phyloP scores from a whole-genome alignment of 495 filamentous ascomycete species.

The Penicillium cataractarum region DNA sequence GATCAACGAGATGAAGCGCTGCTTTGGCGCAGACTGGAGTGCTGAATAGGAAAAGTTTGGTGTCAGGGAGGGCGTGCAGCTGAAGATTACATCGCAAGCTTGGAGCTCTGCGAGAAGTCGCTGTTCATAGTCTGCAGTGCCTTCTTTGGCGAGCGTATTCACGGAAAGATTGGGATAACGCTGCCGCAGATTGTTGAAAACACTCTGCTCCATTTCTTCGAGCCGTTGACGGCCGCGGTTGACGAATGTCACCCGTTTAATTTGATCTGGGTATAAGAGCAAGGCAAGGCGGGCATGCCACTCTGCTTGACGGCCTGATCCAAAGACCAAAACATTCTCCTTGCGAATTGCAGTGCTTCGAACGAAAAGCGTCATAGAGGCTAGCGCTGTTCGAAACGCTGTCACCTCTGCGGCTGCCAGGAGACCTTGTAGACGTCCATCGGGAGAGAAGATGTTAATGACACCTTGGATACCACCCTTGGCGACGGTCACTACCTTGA shows the following conservation, averaged over 20 bases:
- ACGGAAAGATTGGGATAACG: slow-evolving; percentile 33
- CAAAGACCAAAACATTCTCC: slow-evolving; percentile 77
- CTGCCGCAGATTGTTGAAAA: slow-evolving; percentile 29
- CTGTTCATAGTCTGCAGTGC: slow-evolving; percentile 30
- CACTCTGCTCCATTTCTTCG: slow-evolving; percentile 32
- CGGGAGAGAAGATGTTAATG: slow-evolving; percentile 73
- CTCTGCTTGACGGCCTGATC: slow-evolving; percentile 84
- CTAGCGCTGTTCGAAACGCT: slow-evolving; percentile 90
- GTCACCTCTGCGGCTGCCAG: slow-evolving; percentile 85
- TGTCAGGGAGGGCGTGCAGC: slow-evolving; percentile 64
- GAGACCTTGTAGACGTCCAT: slow-evolving; percentile 73
- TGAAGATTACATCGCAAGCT: slow-evolving; percentile 74
- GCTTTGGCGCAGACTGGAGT: slow-evolving; percentile 55
- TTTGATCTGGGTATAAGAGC: slow-evolving; percentile 61
- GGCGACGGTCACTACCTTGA: slow-evolving; percentile 65
- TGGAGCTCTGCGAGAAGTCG: slow-evolving; percentile 31
- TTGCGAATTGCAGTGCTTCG: slow-evolving; percentile 54
- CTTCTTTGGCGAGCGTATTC: slow-evolving; percentile 36
- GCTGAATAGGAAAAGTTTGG: slow-evolving; percentile 65
- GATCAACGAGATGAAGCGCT: slow-evolving; percentile 76
- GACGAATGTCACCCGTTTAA: slow-evolving; percentile 74
- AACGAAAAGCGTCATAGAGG: slow-evolving; percentile 72
- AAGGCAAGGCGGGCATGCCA: slow-evolving; percentile 89
- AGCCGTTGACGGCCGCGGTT: slow-evolving; percentile 65
- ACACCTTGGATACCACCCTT: slow-evolving; percentile 59